phyloP scores from a whole-genome alignment of 2,329 filamentous ascomycete genomes.

The Didymella sp. region DNA sequence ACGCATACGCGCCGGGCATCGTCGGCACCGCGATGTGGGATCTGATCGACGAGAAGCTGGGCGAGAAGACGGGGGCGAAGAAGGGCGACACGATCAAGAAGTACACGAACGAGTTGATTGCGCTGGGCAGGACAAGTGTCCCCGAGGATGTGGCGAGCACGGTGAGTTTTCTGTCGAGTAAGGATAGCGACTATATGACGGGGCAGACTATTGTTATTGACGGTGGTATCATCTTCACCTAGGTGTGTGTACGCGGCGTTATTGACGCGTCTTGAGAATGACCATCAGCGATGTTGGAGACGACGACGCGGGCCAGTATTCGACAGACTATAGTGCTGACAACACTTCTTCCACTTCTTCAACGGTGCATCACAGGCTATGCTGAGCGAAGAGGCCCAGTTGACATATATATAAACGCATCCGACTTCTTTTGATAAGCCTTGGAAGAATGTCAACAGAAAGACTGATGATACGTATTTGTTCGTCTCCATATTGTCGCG shows the following conservation, averaged over 20 bases:
- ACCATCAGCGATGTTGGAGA: too few species aligned
- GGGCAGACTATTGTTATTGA: conserved; percentile 71
- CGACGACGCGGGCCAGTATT: too few species aligned
- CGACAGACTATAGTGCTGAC: too few species aligned
- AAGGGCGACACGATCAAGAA: conserved; percentile 64
- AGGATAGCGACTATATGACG: conserved; percentile 69
- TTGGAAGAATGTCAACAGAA: too few species aligned
- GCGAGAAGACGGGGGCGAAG: conserved; percentile 58
- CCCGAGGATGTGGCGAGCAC: conserved; percentile 69
- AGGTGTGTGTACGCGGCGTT: not conserved
- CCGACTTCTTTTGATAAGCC: too few species aligned
- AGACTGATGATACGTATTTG: too few species aligned
- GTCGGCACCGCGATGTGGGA: conserved; percentile 75
- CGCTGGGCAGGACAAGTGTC: conserved; percentile 64
- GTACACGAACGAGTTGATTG: conserved; percentile 61
- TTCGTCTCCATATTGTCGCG: too few species aligned
- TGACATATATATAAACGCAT: too few species aligned
- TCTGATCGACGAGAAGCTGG: conserved; percentile 67
- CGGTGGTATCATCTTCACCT: conserved; percentile 62
- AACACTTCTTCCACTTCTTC: too few species aligned
- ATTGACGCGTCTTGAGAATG: too few species aligned
- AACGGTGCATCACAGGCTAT: too few species aligned
- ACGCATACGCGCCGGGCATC: conserved; percentile 72
- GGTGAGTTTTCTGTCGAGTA: conserved; percentile 67
- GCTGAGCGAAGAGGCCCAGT: too few species aligned